These are phyloP conservation scores for Ormosia semicastrata DNA, from an alignment of 306 rosid species.

Conservation along the genomic window DNA sequence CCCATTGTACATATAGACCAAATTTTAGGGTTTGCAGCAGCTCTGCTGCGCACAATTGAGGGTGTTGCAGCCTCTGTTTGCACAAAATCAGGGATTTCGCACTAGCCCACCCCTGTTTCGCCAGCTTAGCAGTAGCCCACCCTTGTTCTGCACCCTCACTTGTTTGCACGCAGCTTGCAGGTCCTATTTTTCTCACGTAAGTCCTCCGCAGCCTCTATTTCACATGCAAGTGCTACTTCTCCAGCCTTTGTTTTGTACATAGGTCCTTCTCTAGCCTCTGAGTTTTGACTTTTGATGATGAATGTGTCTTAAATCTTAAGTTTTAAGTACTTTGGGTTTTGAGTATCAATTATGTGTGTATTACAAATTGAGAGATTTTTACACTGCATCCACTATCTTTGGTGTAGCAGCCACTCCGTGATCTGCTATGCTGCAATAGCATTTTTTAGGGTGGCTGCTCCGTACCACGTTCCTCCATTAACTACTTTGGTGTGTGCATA, in stretches of 20 bases:
- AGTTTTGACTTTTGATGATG: neutral
- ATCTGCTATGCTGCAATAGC: neutral
- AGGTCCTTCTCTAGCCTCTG: neutral
- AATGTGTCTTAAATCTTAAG: neutral
- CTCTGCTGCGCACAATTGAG: neutral
- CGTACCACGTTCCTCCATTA: neutral
- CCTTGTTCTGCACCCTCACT: neutral
- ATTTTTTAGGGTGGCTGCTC: neutral
- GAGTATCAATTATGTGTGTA: neutral
- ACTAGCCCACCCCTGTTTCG: neutral
- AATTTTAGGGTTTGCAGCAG: neutral
- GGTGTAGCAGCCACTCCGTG: neutral
- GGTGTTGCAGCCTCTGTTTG: neutral
- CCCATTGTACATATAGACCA: neutral
- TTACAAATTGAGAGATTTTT: neutral
- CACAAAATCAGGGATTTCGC: neutral
- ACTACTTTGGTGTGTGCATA: neutral
- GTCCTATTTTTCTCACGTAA: neutral
- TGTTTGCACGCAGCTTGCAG: neutral
- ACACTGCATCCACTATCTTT: neutral
- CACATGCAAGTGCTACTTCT: neutral
- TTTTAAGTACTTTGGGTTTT: neutral
- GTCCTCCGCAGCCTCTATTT: neutral
- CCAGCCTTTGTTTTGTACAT: neutral
- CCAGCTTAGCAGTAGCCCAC: neutral